These are phyloP conservation scores for Westerdykella sp. DNA, from an alignment of 2,329 filamentous ascomycete species.

Conservation along the genomic window DNA sequence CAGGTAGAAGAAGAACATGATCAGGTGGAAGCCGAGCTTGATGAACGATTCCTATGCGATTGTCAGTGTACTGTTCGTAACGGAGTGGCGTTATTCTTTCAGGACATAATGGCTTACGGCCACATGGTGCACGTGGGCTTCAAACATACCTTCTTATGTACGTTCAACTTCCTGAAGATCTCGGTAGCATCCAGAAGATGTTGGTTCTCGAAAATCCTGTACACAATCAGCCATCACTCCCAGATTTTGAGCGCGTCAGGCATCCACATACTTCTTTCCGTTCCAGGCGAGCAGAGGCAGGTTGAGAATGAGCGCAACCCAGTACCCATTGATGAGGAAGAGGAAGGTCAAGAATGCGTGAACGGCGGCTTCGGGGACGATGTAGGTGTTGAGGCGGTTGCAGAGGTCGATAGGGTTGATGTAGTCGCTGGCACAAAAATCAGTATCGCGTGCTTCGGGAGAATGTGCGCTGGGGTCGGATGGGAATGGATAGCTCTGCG, in stretches of 20 bases:
- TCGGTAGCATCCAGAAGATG: slow-evolving; percentile 96
- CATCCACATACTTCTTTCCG: slow-evolving; percentile 81
- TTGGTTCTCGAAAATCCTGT: slow-evolving; percentile 91
- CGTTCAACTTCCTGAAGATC: slow-evolving; percentile 98
- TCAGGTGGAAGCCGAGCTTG: slow-evolving; percentile 95
- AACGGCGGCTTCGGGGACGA: slow-evolving; percentile 95
- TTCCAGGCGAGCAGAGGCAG: slow-evolving; percentile 89
- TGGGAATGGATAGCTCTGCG: neutral
- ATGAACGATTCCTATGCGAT: slow-evolving; percentile 81
- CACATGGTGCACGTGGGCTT: neutral
- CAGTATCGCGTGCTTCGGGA: slow-evolving; percentile 18
- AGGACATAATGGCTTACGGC: neutral
- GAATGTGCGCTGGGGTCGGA: neutral
- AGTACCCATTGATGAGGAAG: slow-evolving; percentile 98
- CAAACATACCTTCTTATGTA: slow-evolving; percentile 83
- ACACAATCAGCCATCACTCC: slow-evolving; percentile 28
- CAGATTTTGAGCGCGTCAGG: neutral
- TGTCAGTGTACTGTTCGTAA: no score
- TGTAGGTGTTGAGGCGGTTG: slow-evolving; percentile 99
- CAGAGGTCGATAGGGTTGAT: slow-evolving; percentile 99
- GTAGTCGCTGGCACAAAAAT: slow-evolving; percentile 67
- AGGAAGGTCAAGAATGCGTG: slow-evolving; percentile 93
- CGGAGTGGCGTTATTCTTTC: neutral
- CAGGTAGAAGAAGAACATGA: slow-evolving; percentile 99
- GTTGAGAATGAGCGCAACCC: slow-evolving; percentile 88